Base-by-base conservation (phyloP, 495 filamentous ascomycete genomes). In the Tuber melanosporum region DNA sequence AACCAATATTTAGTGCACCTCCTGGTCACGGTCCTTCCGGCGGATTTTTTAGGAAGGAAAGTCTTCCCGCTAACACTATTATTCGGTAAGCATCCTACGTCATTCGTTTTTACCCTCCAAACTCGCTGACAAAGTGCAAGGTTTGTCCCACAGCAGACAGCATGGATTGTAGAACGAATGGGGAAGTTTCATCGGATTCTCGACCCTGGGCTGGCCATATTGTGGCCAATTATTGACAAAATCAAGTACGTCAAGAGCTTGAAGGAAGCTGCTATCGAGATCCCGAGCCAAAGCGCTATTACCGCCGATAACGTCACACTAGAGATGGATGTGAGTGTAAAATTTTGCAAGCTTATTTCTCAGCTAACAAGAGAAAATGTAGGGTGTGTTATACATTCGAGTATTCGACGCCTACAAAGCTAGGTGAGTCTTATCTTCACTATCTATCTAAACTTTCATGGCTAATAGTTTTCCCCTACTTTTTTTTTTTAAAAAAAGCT, bases 101-200 rank as follows among this genome's bases (percentile, higher is more conserved):
- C 32, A 19, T 72, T 44, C 7, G 17, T 14, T 32, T 26, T 62
- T 22, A 22, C 19, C 32, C n/a, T 9, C 32, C 5, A 39, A 7
- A 8, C 45, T 43, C 41, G 15, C 26, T 81, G 66, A 81, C n/a
- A 22, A 45, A 39, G 9, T 41, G n/a, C 17, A 8, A 83, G 82
- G 74, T 99, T 99, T 87, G 96, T 99, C 43, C 95, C 96, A 15
- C 96, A 99, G 85, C 95, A 98, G 87, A 97, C 95, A 74, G 96
- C 95, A 86, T 99, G 96, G 96, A 94, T 99, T 76, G 95, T 99
- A 57, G 96, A 99, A 86, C 93, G 95, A 78, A 99, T 99, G 95
- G 95, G 95, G 71, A 95, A 94, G 84, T 99, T 95, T 87, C 89
- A 93, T 85, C 88, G 93, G 41, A 98, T 98, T 79, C 85, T 99